Evolutionary conservation across 2,329 filamentous ascomycete genomes (phyloP).

Genomic region (Polytolypa hystricis): DNA sequence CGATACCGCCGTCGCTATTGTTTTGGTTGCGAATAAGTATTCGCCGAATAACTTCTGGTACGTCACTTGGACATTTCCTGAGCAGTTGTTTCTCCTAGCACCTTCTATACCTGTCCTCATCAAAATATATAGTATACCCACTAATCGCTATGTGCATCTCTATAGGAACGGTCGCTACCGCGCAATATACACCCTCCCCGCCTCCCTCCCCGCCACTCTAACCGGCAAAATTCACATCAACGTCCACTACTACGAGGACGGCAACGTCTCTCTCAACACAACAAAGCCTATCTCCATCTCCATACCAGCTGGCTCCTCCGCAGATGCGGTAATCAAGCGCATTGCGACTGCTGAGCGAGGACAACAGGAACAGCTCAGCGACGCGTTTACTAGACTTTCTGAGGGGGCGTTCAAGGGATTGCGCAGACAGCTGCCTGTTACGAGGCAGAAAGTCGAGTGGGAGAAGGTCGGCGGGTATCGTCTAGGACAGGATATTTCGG

Average conservation of each 20-base stretch:
- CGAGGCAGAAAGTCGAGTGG: conserved; percentile 98
- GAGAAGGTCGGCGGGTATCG: conserved; percentile 93
- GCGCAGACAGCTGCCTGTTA: conserved; percentile 86
- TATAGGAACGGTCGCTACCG: conserved; percentile 90
- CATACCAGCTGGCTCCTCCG: conserved; percentile 51
- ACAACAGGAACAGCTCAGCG: conserved; percentile 93
- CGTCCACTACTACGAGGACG: conserved; percentile 99
- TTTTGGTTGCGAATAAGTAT: conserved; percentile 93
- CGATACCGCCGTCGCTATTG: conserved; percentile 64
- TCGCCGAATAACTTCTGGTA: conserved; percentile 97
- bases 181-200: conserved; percentile 69
- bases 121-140: neutral
- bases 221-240: conserved; percentile 81
- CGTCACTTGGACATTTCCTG: conserved; percentile 8
- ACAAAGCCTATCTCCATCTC: conserved; percentile 59
- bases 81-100: neutral
- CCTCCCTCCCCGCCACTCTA: conserved; percentile 49
- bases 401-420: conserved; percentile 93
- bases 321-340: conserved; percentile 63
- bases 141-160: neutral
- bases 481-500: conserved; percentile 68
- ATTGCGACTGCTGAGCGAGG: conserved; percentile 74
- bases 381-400: conserved; percentile 74
- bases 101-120: neutral
- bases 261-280: conserved; percentile 90